Conservation (phyloP, 2,329 filamentous ascomycete genomes). For the Paecilomyces sp. region DNA sequence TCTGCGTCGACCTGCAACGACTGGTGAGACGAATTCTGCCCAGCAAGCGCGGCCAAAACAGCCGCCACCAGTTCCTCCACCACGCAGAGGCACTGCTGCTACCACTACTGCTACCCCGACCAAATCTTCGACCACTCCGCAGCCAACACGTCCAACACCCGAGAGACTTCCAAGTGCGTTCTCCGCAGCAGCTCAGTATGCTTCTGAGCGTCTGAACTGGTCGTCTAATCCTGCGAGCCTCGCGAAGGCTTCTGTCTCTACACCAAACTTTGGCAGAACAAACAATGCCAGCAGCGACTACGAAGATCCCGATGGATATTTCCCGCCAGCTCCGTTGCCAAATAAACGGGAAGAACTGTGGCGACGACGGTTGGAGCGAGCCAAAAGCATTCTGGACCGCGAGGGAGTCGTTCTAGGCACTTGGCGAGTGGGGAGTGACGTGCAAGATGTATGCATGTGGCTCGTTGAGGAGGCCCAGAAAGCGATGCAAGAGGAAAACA, state of each 20-base stretch:
- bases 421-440: slow-evolving; percentile 42
- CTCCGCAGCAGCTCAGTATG: slow-evolving; percentile 22
- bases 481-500: slow-evolving; percentile 10
- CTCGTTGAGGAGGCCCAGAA: slow-evolving; percentile 34
- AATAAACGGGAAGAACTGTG: slow-evolving; percentile 45
- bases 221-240: slow-evolving; percentile 4
- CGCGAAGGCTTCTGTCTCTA: slow-evolving; percentile 16
- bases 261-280: slow-evolving; percentile 10
- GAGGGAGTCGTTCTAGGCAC: slow-evolving; percentile 37
- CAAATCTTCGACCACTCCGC: slow-evolving; percentile 4
- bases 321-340: slow-evolving; percentile 24
- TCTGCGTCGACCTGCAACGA: background rate
- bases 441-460: slow-evolving; percentile 36
- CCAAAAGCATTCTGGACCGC: slow-evolving; percentile 34
- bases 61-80: slow-evolving; percentile 16
- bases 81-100: slow-evolving; percentile 14
- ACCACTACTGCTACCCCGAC: slow-evolving; percentile 9
- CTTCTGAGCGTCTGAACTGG: slow-evolving; percentile 20
- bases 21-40: slow-evolving; percentile 3
- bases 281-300: slow-evolving; percentile 6
- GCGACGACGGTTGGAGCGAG: slow-evolving; percentile 41
- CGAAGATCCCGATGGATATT: slow-evolving; percentile 3
- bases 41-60: slow-evolving; percentile 14
- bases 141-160: slow-evolving; percentile 9
- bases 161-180: slow-evolving; percentile 21